Base-by-base conservation (phyloP, 176 grass and related monocot genomes). In the Paspalum notatum region DNA sequence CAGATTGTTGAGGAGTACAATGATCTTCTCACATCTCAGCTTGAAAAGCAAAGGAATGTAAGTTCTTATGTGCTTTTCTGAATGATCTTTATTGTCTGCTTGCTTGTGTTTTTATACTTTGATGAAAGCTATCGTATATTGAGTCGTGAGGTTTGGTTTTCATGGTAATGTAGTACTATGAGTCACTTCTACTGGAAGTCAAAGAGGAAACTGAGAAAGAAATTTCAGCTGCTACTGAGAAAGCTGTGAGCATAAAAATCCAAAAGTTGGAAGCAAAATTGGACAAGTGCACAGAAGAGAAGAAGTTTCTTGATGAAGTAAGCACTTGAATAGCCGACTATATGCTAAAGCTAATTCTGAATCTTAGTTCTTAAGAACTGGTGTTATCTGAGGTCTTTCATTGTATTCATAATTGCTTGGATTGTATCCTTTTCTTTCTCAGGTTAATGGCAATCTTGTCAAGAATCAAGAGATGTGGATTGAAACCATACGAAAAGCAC, bases 41-140 rank as follows among this genome's bases (percentile, higher is more conserved):
- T 98, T 62, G 96, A 98, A 74, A 98, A 98, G 67, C 90, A 98
- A 90, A 95, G 96, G 93, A 98, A 98, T 83, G 96, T 98, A 91
- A 87, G 88, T 86, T 15, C 0, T 7, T 44, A 32, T 83, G 42
- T 41, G 15, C 55, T 65, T 76, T 59, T 59, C 46, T 62, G 9
- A n/a, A 51, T 56, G 27, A 50, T 86, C 26, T 75, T 79, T 55
- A 26, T 55, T 75, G 62, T 80, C 20, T 8, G 11, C 7, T 58
- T 15, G 46, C 17, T 58, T 27, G 68, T 53, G 44, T 3, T 60
- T 18, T 72, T 68, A 24, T 64, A 79, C 69, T 75, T 75, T 32
- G 32, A 32, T 21, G 22, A 53, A 47, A 16, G 61, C 11, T 59
- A 12, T 27, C 61, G 9, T 47, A 9, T 38, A 44, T 40, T 9